phyloP scores from a whole-genome alignment of 208 protist species.

The Acanthamoeba healyi region DNA sequence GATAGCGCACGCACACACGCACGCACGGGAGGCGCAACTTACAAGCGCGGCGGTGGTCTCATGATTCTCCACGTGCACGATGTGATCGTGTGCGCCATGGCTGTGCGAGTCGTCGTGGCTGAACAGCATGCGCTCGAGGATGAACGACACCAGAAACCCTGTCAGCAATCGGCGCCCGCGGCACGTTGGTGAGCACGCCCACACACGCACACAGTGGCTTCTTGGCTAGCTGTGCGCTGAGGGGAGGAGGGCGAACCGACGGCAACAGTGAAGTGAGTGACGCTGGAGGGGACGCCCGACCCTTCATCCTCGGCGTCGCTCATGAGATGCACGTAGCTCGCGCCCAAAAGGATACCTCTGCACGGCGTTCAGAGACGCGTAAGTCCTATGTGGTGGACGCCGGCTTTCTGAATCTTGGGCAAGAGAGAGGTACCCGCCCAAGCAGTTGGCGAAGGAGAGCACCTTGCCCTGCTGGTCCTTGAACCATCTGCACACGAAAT shows the following conservation, averaged over 20 bases:
- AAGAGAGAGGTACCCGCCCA: not conserved
- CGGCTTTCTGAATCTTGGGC: too few species aligned
- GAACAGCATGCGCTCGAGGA: not conserved
- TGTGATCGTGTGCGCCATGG: not conserved
- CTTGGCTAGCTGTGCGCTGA: not conserved
- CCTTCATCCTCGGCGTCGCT: not conserved
- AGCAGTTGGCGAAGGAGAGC: not conserved
- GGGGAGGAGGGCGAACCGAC: too few species aligned
- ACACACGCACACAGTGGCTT: not conserved
- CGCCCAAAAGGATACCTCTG: not conserved
- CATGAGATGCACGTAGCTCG: not conserved
- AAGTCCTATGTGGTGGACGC: not conserved
- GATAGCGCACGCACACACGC: too few species aligned
- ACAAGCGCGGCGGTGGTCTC: too few species aligned
- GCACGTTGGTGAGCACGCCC: too few species aligned
- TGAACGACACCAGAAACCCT: not conserved
- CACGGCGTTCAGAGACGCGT: not conserved
- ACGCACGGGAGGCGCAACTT: too few species aligned
- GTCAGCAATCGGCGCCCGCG: too few species aligned
- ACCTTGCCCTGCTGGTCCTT: not conserved
- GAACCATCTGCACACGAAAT: slow-evolving; percentile 27
- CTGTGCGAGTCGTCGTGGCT: not conserved
- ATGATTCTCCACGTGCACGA: not conserved
- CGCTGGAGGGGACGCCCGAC: not conserved
- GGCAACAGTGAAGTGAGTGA: not conserved